phyloP scores from a whole-genome alignment of 306 rosid genomes.

The Abrus pulchellus region DNA sequence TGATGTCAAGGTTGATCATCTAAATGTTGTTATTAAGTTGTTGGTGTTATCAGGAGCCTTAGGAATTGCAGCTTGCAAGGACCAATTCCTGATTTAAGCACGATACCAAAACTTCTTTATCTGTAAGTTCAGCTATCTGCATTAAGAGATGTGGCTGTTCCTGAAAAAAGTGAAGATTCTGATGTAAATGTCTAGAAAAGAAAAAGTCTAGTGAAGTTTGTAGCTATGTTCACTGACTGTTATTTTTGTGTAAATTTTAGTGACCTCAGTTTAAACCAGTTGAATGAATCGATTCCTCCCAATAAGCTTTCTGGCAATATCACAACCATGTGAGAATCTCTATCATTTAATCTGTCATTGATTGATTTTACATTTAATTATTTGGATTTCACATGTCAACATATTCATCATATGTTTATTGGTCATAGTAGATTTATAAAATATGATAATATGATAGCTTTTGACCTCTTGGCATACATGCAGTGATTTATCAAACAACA shows the following conservation, averaged over 20 bases:
- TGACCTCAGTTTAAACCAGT: constrained; percentile 82
- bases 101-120: constrained; percentile 63
- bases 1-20: constrained; percentile 17
- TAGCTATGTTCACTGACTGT: constrained; percentile 43
- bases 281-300: constrained; percentile 76
- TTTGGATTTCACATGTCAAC: constrained; percentile 28
- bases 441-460: constrained; percentile 17
- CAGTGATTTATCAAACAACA: constrained; percentile 86
- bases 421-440: neutral
- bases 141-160: constrained; percentile 27
- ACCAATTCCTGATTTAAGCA: constrained; percentile 86
- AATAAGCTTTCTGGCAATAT: constrained; percentile 65
- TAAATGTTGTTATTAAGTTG: constrained; percentile 47
- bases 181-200: constrained; percentile 9
- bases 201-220: constrained; percentile 23
- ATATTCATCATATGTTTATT: constrained; percentile 4
- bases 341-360: constrained; percentile 29
- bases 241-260: constrained; percentile 61
- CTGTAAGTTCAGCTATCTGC: constrained; percentile 68
- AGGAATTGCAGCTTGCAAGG: constrained; percentile 89
- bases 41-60: constrained; percentile 73
- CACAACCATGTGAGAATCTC: constrained; percentile 86
- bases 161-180: constrained; percentile 21
- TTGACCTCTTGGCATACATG: constrained; percentile 38
- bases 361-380: constrained; percentile 25